Percentiles rank a stretch among this genome's conserved stretches.
phyloP scores from a whole-genome alignment of 768 basidiomycete species.

The Lentinus tigrinus region DNA sequence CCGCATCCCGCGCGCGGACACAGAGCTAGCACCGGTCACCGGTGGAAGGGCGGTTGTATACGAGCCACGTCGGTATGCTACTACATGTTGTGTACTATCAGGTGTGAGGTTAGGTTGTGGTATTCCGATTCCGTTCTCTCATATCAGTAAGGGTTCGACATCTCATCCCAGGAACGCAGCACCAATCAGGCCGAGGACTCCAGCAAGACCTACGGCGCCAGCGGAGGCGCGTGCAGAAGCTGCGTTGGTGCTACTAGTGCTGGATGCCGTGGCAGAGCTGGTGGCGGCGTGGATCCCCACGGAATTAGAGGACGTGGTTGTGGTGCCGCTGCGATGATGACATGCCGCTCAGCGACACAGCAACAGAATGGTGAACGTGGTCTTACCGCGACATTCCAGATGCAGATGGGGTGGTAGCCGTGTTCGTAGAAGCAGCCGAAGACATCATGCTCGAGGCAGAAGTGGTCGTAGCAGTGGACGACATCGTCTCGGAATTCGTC shows the following conservation, averaged over 20 bases:
- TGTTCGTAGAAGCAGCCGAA: slow-evolving; percentile 5
- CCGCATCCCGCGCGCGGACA: no score
- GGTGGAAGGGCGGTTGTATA: background rate
- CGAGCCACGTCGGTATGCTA: background rate
- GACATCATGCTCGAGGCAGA: background rate
- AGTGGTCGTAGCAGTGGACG: slow-evolving; percentile 6
- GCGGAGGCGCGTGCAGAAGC: slow-evolving; percentile 28
- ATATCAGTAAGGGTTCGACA: background rate
- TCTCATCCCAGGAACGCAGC: slow-evolving; percentile 39
- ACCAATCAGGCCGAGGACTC: slow-evolving; percentile 51
- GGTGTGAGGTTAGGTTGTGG: slow-evolving; percentile 1
- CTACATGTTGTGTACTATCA: background rate
- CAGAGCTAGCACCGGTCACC: no score
- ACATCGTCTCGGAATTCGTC: slow-evolving; percentile 8
- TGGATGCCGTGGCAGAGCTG: slow-evolving; percentile 9
- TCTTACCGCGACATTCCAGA: background rate
- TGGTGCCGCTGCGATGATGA: background rate
- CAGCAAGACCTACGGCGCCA: slow-evolving; percentile 44
- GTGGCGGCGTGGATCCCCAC: slow-evolving; percentile 7
- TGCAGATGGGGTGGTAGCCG: background rate
- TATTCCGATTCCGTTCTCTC: background rate
- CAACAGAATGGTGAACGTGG: background rate
- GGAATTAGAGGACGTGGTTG: slow-evolving; percentile 2
- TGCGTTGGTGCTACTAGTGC: slow-evolving; percentile 32
- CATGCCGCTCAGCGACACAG: background rate